phyloP scores from a whole-genome alignment of 129 eudicot species.

The Saussurea involucrata region DNA sequence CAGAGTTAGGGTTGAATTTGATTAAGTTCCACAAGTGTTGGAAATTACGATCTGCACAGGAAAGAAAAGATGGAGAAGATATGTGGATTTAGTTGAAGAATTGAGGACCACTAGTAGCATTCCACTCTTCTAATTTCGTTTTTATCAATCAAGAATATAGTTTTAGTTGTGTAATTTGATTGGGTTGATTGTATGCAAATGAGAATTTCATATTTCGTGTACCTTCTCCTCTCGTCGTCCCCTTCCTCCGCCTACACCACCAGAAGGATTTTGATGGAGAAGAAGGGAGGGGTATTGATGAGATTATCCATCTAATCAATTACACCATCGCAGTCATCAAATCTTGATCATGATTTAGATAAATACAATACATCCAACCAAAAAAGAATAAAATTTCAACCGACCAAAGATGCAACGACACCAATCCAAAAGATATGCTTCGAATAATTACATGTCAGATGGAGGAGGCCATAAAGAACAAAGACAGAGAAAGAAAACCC shows the following conservation, averaged over 20 bases:
- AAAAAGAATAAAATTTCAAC: not conserved
- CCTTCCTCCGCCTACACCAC: too few relatives aligned
- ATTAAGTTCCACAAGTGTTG: not conserved
- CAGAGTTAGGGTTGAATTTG: slow-evolving; percentile 18
- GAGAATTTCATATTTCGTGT: too few relatives aligned
- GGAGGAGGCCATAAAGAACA: too few relatives aligned
- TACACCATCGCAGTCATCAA: not conserved
- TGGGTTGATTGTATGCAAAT: too few relatives aligned
- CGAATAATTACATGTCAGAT: too few relatives aligned
- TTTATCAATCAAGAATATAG: too few relatives aligned
- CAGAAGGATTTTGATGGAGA: too few relatives aligned
- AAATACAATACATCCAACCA: too few relatives aligned
- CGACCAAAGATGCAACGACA: not conserved
- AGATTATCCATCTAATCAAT: too few relatives aligned
- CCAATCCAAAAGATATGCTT: not conserved
- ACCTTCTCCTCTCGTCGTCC: too few relatives aligned
- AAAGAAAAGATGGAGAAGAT: not conserved
- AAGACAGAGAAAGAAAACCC: not conserved
- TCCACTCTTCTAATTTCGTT: not conserved
- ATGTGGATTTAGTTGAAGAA: slow-evolving; percentile 9
- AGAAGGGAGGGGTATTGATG: too few relatives aligned
- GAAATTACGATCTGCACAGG: slow-evolving; percentile 4
- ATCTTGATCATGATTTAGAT: not conserved
- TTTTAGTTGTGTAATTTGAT: too few relatives aligned
- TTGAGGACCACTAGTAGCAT: not conserved